These are phyloP conservation scores for Verticillium isaacii DNA, from an alignment of 2,329 filamentous ascomycete species.

Conservation along the genomic window DNA sequence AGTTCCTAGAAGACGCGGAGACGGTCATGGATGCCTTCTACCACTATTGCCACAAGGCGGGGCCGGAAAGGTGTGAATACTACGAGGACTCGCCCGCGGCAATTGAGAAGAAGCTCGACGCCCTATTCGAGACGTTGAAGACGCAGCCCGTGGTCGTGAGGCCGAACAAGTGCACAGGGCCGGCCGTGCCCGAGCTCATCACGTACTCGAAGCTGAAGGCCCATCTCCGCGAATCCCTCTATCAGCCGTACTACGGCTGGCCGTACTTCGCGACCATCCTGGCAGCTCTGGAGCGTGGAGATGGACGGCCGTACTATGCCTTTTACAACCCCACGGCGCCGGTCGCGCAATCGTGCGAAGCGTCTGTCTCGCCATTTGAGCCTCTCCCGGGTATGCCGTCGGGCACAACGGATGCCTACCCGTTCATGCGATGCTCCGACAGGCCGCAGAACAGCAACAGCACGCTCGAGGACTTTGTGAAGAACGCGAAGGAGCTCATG, in stretches of 20 bases:
- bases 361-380: conserved; percentile 21
- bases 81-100: conserved; percentile 27
- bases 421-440: conserved; percentile 43
- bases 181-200: conserved; percentile 41
- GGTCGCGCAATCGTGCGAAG: neutral
- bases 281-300: conserved; percentile 33
- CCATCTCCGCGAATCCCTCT: conserved; percentile 36
- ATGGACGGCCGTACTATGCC: conserved; percentile 39
- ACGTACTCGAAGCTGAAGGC: conserved; percentile 43
- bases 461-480: conserved; percentile 26
- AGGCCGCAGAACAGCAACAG: conserved; percentile 15
- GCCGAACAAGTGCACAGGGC: conserved; percentile 19
- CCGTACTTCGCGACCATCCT: conserved; percentile 36
- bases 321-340: conserved; percentile 5
- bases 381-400: conserved; percentile 23
- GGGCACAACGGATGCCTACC: conserved; percentile 35
- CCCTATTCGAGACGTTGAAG: conserved; percentile 35
- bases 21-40: conserved; percentile 48
- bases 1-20: conserved; percentile 50
- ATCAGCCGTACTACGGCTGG: conserved; percentile 38
- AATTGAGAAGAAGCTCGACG: conserved; percentile 33
- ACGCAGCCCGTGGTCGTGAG: conserved; percentile 35
- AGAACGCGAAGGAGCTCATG: conserved; percentile 25
- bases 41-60: conserved; percentile 46
- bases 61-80: conserved; percentile 41